Conservation (phyloP, 768 basidiomycete species). For the Suillus subluteus region DNA sequence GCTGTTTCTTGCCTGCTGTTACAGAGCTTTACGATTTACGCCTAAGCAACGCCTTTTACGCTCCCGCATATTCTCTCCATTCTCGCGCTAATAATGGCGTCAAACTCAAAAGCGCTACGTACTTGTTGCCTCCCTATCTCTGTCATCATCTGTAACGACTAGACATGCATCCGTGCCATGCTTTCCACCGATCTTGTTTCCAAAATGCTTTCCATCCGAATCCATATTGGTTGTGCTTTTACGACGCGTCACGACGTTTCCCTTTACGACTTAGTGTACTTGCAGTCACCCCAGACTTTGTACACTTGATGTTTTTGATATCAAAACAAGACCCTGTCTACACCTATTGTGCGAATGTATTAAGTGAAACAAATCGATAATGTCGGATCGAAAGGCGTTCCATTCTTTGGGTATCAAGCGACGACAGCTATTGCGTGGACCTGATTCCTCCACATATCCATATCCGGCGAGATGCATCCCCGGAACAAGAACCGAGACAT, state of each 20-base stretch:
- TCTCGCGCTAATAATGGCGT: conserved; percentile 7
- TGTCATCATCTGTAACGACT: conserved; percentile 64
- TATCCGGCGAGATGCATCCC: background rate
- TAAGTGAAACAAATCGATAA: conserved; percentile 4
- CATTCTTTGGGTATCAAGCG: background rate
- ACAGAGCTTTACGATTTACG: conserved; percentile 30
- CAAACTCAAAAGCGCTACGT: conserved; percentile 8
- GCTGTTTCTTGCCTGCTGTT: conserved; percentile 15
- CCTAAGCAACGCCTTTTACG: conserved; percentile 31
- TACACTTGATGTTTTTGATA: conserved; percentile 12
- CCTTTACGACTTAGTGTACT: conserved; percentile 21
- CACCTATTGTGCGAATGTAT: background rate
- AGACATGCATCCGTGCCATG: conserved; percentile 60
- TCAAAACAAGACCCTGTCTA: background rate
- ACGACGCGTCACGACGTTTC: conserved; percentile 33
- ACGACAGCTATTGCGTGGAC: background rate
- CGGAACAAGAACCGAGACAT: conserved; percentile 2
- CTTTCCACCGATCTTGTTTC: conserved; percentile 34
- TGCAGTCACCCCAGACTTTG: conserved; percentile 17
- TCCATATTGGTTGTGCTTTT: conserved; percentile 29
- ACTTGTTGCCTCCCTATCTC: conserved; percentile 19
- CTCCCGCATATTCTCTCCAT: conserved; percentile 18
- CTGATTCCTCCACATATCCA: conserved; percentile 3
- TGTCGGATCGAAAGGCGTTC: background rate
- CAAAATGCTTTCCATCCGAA: conserved; percentile 36